Base-by-base conservation (phyloP, 495 filamentous ascomycete genomes). In the Apodospora peruviana region DNA sequence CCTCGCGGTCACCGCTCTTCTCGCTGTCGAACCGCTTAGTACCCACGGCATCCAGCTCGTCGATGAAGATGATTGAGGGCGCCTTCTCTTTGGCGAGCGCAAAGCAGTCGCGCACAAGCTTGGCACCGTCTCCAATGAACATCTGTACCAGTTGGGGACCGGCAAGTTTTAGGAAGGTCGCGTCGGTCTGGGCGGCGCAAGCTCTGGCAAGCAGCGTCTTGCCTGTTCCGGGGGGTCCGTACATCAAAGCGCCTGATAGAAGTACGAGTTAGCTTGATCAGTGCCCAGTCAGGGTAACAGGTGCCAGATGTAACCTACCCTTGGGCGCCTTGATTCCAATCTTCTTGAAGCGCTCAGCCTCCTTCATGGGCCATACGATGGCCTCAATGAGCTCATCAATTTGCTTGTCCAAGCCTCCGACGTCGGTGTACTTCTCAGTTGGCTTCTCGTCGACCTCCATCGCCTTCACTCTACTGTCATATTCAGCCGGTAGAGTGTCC, bases 401-500 rank as follows among this genome's bases (percentile, higher is more conserved):
- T 75, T 99, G 93, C 73, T 99, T 99, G 70, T 95, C 90, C 59
- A 99, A 72, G 27, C 93, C 93, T 66, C 93, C 93, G 18, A 99
- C 94, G 76, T 99, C 93, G 53, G 81, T 89, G 74, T 99, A 99
- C 75, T 97, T 96, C 73, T 99, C 93, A 29, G 90, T 96, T 17
- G 93, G 93, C 79, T 99, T 99, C 80, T 99, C 93, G 60, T 99
- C 93, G 32, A 99, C 93, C 76, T 99, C 93, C 93, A 99, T 99
- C 24, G 93, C 93, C 77, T 99, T 99, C 38, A 99, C 93, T 67
- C 93, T 82, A 74, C 90, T 96, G 66, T 99, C 93, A 65, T 99
- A 99, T 68, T 99, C 93, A n/a, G 93, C 93, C 5, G 93, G 93
- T 58, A 99, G 78, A 22, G 94, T 97, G 65, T 99, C 93, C 43